Percentiles rank a stretch among this genome's conserved stretches.
Evolutionary conservation across 352 stramenopile genomes (phyloP).

Genomic region (Phytopythium montanum): DNA sequence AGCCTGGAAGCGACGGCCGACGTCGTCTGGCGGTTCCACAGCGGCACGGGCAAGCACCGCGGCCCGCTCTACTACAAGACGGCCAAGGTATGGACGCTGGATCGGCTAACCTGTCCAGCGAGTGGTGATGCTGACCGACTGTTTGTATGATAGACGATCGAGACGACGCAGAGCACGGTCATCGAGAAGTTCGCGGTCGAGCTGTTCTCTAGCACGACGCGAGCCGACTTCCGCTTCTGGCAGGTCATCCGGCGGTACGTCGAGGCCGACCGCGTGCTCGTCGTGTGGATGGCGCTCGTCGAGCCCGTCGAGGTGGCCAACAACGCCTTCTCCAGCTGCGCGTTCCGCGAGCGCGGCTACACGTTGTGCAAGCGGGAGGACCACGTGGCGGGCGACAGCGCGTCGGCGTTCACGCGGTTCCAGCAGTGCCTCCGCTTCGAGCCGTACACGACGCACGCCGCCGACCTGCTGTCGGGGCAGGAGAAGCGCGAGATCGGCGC

Average conservation of each 20-base stretch:
- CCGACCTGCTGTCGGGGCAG: constrained; percentile 2
- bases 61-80: constrained; percentile 18
- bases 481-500: constrained; percentile 19
- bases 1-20: constrained; percentile 7
- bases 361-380: constrained; percentile 20
- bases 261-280: constrained; percentile 31
- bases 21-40: constrained; percentile 18
- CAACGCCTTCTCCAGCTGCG: constrained; percentile 33
- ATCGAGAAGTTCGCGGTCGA: constrained; percentile 9
- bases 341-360: constrained; percentile 29
- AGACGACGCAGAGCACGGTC: constrained; percentile 2
- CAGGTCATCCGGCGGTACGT: constrained; percentile 39
- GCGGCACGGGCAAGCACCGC: constrained; percentile 16
- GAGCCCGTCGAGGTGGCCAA: constrained; percentile 35
- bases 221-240: constrained; percentile 25
- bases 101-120: not conserved
- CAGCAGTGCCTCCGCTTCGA: not conserved
- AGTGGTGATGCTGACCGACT: not conserved
- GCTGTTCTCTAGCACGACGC: constrained; percentile 2
- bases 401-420: constrained; percentile 1
- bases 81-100: constrained; percentile 1
- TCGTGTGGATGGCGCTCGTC: constrained; percentile 25
- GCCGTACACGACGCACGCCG: constrained; percentile 8
- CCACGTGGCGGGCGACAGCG: not conserved
- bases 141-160: not conserved